Conservation (phyloP, 2,329 filamentous ascomycete species). For the Fusarium falciforme region DNA sequence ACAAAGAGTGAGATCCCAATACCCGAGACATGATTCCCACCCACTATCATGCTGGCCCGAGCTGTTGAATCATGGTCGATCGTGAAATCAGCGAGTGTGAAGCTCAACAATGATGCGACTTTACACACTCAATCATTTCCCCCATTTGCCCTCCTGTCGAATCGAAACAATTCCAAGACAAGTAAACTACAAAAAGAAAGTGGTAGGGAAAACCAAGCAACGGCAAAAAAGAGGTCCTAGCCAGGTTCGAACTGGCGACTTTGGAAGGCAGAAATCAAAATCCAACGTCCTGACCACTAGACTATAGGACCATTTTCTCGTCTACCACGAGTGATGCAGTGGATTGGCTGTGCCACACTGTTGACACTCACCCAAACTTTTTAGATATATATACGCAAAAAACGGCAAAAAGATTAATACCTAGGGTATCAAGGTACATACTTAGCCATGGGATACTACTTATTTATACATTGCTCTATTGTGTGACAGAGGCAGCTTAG, state of each 20-base stretch:
- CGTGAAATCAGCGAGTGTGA: background rate
- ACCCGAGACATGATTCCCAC: background rate
- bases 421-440: background rate
- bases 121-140: background rate
- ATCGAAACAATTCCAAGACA: background rate
- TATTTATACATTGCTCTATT: background rate
- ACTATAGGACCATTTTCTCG: background rate
- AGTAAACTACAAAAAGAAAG: background rate
- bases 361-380: background rate
- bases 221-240: background rate
- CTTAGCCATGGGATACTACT: background rate
- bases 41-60: background rate
- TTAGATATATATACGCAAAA: background rate
- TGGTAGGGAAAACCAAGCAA: fast-evolving
- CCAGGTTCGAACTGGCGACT: constrained; percentile 4
- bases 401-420: background rate
- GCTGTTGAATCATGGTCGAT: background rate
- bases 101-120: background rate
- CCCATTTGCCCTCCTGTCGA: background rate
- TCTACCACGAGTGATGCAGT: background rate
- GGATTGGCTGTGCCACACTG: background rate
- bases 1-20: background rate
- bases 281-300: constrained; percentile 1
- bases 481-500: background rate
- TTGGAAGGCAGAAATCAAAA: background rate